phyloP scores from a whole-genome alignment of 225 moss, liverwort and hornwort genomes.

The Antitrichia curtipendula region DNA sequence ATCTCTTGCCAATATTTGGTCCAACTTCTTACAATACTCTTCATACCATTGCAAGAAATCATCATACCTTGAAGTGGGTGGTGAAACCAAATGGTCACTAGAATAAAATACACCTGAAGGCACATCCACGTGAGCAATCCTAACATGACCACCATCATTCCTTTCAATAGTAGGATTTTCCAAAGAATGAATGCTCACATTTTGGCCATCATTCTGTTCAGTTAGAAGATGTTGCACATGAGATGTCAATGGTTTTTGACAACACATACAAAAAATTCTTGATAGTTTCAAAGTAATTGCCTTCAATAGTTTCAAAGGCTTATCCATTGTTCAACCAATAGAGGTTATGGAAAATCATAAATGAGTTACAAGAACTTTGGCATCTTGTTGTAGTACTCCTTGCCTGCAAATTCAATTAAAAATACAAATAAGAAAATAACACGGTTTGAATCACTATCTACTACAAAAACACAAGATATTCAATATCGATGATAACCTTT shows the following conservation, averaged over 20 bases:
- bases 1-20: not conserved
- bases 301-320: not conserved
- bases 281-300: not conserved
- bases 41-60: not conserved
- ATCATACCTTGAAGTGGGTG: not conserved
- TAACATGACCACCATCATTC: not conserved
- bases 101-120: rapidly evolving
- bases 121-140: rapidly evolving
- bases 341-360: not conserved
- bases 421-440: not conserved
- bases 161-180: not conserved
- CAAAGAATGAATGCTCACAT: rapidly evolving
- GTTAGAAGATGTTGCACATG: not conserved
- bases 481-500: not conserved
- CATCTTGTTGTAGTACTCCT: no score
- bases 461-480: not conserved
- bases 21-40: not conserved
- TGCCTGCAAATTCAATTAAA: not conserved
- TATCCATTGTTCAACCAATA: not conserved
- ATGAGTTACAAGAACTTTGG: not conserved
- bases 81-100: not conserved
- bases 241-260: rapidly evolving
- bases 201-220: rapidly evolving
- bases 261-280: not conserved
- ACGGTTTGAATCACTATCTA: rapidly evolving